Evolutionary conservation across 1,139 yeast species (phyloP), one percentile per base, ranked within the genome.

Genomic region (Hanseniaspora sp.): DNA sequence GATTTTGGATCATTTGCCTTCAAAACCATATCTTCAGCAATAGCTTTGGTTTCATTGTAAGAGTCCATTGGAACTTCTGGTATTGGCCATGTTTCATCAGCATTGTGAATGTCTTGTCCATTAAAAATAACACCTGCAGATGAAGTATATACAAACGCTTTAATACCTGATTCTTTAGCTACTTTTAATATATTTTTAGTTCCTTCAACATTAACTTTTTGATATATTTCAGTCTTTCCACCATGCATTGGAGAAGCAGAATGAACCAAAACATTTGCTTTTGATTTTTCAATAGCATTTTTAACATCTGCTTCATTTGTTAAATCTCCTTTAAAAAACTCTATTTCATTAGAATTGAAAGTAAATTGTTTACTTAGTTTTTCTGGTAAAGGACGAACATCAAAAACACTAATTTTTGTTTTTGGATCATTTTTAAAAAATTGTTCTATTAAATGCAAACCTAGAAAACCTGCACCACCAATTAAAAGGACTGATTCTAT

Each of bases 211-310:
- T 94, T 94, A 53, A 94, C 98, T 64, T 85, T 85, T 61, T 83
- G 83, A 68, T 92, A 92, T 48, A 92, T 77, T 39, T 78, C 82
- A 59, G 84, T 84, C 33, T 81, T 79, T 61, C 84, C 74, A 2
- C 96, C 96, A 66, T 88, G 96, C 66, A 90, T 77, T 9, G 99
- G 99, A 5, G 97, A 90, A 1, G 97, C 98, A 1, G 96, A 86
- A 67, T 94, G 98, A 5, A 94, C 95, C 45, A 94, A 78, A 0
- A 87, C 92, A 49, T 80, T 78, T 57, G 95, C 87, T 38, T 74
- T 68, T 33, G 85, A 75, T 17, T 64, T 66, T 38, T 69, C 66
- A 41, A 92, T 78, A 0, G 95, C 96, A 5, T 69, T 64, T 5
- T 72, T 66, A 11, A 94, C 83, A 63, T 86, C 95, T 7, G 71